Base-by-base conservation (phyloP, 1,284 basidiomycete genomes). In the Sporisorium iseilematis-ciliati region DNA sequence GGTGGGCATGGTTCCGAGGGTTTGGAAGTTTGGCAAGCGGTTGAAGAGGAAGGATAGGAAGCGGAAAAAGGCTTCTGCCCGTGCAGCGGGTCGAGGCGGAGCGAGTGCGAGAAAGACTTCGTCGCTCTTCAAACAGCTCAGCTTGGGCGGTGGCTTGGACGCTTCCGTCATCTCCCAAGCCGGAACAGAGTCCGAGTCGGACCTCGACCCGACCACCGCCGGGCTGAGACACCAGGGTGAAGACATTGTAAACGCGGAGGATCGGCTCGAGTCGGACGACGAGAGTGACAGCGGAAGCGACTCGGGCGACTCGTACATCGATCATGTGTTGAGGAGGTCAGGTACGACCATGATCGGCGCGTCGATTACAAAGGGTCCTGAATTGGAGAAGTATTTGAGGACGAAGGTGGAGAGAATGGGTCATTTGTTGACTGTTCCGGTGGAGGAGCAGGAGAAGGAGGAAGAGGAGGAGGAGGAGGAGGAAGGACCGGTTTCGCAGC, bases 341-440 rank as follows among this genome's bases (percentile, higher is more conserved):
- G 94, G 94, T 2, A 92, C 92, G 4, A 94, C 93, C 43, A 89
- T 95, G 86, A 91, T 95, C 53, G 94, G 94, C 2, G 92, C 91
- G 2, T 90, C 91, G 33, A 90, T 90, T 40, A 92, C 92, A 8
- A 88, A 91, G 58, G 93, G 94, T 0, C 90, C 91, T 55, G 97
- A 99, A 80, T 86, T 99, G 78, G 94, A 99, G 82, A 94, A 92
- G 86, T 99, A 99, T 84, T 86, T 99, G 79, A 89, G 93, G 82
- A 99, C 97, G 52, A 99, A 99, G 86, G 91, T 99, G 21, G 88
- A 95, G 82, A 89, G 92, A 66, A 99, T 99, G 97, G 97, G 97
- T 11, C 96, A 99, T 86, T 91, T 96, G 87, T 87, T 97, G 26
- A 90, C 91, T 29, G 84, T 93, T 21, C 88, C 88, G 1, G 26